phyloP scores from a whole-genome alignment of 345 rosid species.

The Syzygium grande region DNA sequence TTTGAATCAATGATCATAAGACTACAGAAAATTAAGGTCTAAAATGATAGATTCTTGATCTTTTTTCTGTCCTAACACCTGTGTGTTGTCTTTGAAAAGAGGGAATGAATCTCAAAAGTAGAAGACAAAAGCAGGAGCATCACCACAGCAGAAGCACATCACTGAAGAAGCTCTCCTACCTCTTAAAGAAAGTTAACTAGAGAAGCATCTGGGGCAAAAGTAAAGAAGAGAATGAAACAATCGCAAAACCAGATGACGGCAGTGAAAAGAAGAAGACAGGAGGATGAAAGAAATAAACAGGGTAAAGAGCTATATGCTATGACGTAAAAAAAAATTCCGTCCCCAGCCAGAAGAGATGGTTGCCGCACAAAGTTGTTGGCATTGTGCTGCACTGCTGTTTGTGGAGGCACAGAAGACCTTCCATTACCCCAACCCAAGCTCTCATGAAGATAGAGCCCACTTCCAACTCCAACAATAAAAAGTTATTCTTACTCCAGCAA shows the following conservation, averaged over 20 bases:
- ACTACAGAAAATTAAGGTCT: too few species aligned
- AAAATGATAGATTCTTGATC: too few species aligned
- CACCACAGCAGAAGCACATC: too few species aligned
- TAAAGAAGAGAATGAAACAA: background rate
- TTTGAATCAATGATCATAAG: too few species aligned
- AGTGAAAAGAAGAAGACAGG: background rate
- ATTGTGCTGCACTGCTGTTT: background rate
- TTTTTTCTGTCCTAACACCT: too few species aligned
- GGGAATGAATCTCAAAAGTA: too few species aligned
- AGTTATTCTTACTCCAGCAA: background rate
- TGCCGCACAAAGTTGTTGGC: background rate
- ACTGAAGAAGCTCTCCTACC: too few species aligned
- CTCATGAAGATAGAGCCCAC: background rate
- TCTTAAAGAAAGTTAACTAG: too few species aligned
- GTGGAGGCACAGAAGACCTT: background rate
- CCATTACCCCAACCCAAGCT: background rate
- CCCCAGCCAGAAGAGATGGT: background rate
- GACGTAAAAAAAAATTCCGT: background rate
- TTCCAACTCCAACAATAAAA: background rate
- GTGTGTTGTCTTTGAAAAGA: too few species aligned
- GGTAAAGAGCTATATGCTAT: background rate
- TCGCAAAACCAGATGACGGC: background rate
- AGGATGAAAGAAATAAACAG: background rate
- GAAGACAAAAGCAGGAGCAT: too few species aligned
- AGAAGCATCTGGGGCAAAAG: too few species aligned